These are phyloP conservation scores for Mycena rebaudengoi DNA, from an alignment of 768 basidiomycete species.

Conservation along the genomic window DNA sequence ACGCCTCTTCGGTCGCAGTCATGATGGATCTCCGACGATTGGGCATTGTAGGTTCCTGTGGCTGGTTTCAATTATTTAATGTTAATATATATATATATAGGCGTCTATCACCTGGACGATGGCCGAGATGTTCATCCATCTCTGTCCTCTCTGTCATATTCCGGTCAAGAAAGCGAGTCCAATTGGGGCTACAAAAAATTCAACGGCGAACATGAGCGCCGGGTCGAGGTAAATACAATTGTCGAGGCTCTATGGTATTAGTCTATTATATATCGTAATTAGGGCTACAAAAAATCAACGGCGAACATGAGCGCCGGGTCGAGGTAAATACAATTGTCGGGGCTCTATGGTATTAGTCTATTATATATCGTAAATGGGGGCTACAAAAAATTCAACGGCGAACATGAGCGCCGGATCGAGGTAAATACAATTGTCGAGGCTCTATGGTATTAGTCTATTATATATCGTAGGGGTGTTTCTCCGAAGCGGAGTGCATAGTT, in stretches of 20 bases:
- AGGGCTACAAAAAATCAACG: neutral
- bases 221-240: conserved; percentile 11
- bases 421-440: neutral
- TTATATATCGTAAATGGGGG: neutral
- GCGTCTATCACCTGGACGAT: conserved; percentile 78
- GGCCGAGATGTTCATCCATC: conserved; percentile 69
- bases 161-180: conserved; percentile 5
- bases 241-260: neutral
- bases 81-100: conserved; percentile 40
- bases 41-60: conserved; percentile 60
- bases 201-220: conserved; percentile 5
- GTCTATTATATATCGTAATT: neutral
- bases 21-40: conserved; percentile 63
- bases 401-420: neutral
- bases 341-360: neutral
- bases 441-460: neutral
- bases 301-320: neutral
- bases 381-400: neutral
- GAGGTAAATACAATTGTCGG: neutral
- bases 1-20: conserved; percentile 62
- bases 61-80: neutral
- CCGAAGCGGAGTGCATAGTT: neutral
- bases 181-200: conserved; percentile 6
- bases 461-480: neutral
- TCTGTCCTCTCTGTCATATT: conserved; percentile 62